These are phyloP conservation scores for Acanthamoeba healyi DNA, from an alignment of 208 protist genomes.

Conservation along the genomic window DNA sequence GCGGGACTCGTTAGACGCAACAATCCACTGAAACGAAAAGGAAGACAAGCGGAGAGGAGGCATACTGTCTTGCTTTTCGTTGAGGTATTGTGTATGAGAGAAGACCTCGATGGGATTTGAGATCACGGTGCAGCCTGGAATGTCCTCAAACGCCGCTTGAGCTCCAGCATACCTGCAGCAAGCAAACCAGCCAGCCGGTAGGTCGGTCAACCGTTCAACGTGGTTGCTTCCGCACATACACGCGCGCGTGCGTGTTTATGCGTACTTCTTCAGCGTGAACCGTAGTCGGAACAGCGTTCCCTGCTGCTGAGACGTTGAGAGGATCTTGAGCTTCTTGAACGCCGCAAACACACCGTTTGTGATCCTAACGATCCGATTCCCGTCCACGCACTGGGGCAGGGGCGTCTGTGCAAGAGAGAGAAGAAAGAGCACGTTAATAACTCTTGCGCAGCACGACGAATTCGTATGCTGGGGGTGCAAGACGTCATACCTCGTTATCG, in stretches of 20 bases:
- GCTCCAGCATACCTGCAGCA: conserved; percentile 44
- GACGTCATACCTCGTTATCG: conserved; percentile 77
- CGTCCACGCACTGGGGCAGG: conserved; percentile 79
- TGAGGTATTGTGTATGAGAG: conserved; percentile 86
- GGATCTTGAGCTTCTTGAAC: conserved; percentile 87
- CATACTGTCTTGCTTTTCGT: conserved; percentile 83
- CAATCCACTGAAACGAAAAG: conserved; percentile 45
- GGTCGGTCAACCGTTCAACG: conserved; percentile 25
- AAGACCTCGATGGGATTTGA: conserved; percentile 88
- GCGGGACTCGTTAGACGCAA: no score
- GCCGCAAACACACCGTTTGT: conserved; percentile 82
- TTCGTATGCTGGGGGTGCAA: neutral
- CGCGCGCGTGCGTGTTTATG: no score
- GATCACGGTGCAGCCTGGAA: conserved; percentile 78
- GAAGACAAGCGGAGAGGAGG: neutral
- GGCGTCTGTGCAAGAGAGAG: neutral
- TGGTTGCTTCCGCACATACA: no score
- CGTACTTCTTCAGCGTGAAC: conserved; percentile 81
- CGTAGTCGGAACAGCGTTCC: conserved; percentile 83
- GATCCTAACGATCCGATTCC: conserved; percentile 83
- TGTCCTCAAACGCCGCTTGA: conserved; percentile 74
- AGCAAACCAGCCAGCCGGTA: no score
- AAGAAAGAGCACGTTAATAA: neutral
- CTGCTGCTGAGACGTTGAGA: conserved; percentile 83
- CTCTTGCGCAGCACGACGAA: neutral